A percentile compares a stretch with the other conserved stretches of the same genome.
Conservation (phyloP, 306 rosid genomes). For the Glycine tomentella region DNA sequence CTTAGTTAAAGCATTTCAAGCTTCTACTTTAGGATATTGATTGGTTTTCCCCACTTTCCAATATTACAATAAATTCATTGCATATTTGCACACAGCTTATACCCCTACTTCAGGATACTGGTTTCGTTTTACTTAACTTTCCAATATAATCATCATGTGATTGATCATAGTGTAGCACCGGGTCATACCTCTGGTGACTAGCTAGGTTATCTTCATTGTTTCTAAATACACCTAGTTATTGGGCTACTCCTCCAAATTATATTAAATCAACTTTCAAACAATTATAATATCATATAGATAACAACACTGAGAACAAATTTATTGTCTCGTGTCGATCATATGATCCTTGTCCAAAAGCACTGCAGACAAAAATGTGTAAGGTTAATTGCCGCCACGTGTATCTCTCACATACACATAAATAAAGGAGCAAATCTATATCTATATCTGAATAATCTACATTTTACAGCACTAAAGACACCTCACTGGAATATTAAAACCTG, state of each 20-base stretch:
- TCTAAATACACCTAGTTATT: neutral
- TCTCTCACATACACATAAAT: neutral
- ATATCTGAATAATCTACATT: neutral
- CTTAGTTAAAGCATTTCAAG: conserved; percentile 18
- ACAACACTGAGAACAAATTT: neutral
- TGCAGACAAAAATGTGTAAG: conserved; percentile 4
- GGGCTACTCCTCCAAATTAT: neutral
- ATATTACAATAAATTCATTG: neutral
- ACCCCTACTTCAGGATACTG: neutral
- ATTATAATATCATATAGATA: neutral
- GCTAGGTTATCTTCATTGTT: neutral
- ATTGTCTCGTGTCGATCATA: neutral
- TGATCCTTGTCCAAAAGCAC: conserved; percentile 10
- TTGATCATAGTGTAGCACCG: neutral
- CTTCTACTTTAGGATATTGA: conserved; percentile 6
- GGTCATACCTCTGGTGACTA: neutral
- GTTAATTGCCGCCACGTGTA: neutral
- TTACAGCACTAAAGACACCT: conserved; percentile 34
- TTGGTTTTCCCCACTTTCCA: conserved; percentile 3
- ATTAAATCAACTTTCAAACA: conserved; percentile 3
- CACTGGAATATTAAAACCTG: conserved; percentile 3
- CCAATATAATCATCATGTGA: neutral
- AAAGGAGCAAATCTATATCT: neutral
- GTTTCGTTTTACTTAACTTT: neutral
- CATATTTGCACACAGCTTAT: neutral